Conservation (phyloP, 345 rosid genomes). For the Ceriops zippeliana region DNA sequence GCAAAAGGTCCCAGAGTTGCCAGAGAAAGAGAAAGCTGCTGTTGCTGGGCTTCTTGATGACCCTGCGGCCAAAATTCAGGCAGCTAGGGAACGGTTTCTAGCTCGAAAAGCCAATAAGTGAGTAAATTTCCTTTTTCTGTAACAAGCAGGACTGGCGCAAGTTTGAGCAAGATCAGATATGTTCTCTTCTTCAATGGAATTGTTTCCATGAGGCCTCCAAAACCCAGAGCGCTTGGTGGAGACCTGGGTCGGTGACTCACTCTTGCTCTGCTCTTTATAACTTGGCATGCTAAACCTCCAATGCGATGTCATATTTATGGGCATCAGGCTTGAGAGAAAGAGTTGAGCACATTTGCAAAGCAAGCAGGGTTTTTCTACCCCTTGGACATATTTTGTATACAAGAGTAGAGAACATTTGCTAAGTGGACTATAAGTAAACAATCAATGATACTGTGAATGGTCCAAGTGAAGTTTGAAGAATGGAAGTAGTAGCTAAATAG, state of each 20-base stretch:
- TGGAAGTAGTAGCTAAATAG: no score
- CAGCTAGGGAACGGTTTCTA: conserved; percentile 88
- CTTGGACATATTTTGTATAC: no score
- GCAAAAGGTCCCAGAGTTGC: conserved; percentile 29
- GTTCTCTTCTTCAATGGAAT: neutral
- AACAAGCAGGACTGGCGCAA: neutral
- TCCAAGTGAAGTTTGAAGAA: no score
- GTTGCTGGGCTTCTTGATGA: conserved; percentile 33
- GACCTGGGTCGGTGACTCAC: neutral
- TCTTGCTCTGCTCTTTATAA: neutral
- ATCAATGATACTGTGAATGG: no score
- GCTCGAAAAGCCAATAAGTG: conserved; percentile 71
- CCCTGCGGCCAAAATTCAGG: conserved; percentile 55
- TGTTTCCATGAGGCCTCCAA: neutral
- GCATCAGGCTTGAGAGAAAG: conserved; percentile 1
- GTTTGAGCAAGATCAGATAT: neutral
- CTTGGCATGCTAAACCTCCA: neutral
- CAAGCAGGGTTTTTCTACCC: neutral
- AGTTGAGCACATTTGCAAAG: neutral
- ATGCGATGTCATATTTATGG: neutral
- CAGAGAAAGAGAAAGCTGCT: conserved; percentile 23
- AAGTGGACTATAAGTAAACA: no score
- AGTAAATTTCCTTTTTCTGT: conserved; percentile 1
- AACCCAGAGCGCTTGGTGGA: neutral
- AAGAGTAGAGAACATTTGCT: no score